Evolutionary conservation across 2,329 filamentous ascomycete species (phyloP).

Genomic region (Rutstroemia sp.): DNA sequence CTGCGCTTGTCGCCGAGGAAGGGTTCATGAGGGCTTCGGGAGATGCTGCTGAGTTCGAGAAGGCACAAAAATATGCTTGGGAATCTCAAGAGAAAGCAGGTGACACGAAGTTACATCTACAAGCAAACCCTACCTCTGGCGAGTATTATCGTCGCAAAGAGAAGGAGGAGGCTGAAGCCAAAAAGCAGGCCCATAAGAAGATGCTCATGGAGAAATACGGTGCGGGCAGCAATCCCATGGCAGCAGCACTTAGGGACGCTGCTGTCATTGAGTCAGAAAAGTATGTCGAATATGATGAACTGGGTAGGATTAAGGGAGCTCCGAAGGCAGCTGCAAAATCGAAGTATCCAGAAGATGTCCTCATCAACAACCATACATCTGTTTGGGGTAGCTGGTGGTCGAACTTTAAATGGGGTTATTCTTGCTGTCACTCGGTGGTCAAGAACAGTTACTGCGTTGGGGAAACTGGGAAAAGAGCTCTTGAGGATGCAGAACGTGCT

Average conservation of each 20-base stretch:
- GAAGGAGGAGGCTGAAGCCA: conserved; percentile 61
- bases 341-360: conserved; percentile 85
- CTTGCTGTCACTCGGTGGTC: conserved; percentile 86
- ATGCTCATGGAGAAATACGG: conserved; percentile 78
- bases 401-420: conserved; percentile 91
- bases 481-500: conserved; percentile 65
- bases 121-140: conserved; percentile 93
- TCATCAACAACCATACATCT: conserved; percentile 83
- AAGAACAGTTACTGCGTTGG: conserved; percentile 99
- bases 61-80: conserved; percentile 86
- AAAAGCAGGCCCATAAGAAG: conserved; percentile 60
- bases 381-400: conserved; percentile 98
- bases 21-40: conserved; percentile 84
- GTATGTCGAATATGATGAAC: conserved; percentile 92
- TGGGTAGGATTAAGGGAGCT: conserved; percentile 81
- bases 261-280: conserved; percentile 73
- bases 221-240: conserved; percentile 50
- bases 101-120: conserved; percentile 76
- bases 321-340: conserved; percentile 70
- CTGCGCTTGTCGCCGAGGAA: conserved; percentile 82
- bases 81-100: conserved; percentile 81
- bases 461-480: conserved; percentile 74
- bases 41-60: conserved; percentile 88
- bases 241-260: conserved; percentile 56
- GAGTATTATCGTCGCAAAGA: conserved; percentile 79